A percentile compares a stretch with the other conserved stretches of the same genome.
Evolutionary conservation across 1,284 basidiomycete species (phyloP).

Genomic region (Lentinus polychrous): DNA sequence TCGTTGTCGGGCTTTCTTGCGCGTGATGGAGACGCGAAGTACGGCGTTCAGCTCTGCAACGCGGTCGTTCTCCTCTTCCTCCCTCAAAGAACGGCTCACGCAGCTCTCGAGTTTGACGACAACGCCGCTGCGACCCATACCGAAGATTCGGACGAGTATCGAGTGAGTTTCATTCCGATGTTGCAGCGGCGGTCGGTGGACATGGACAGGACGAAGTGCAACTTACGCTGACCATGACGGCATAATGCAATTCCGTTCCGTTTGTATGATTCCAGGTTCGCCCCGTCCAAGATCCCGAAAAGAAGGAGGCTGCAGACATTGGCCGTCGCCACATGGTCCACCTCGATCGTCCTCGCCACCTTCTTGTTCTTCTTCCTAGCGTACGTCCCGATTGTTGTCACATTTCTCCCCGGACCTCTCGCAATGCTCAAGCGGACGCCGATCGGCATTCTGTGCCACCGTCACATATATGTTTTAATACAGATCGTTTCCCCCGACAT

Average conservation of each 20-base stretch:
- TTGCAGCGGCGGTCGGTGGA: background rate
- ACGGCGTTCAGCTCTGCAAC: slow-evolving; percentile 23
- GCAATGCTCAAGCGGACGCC: background rate
- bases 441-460: background rate
- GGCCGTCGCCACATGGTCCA: slow-evolving; percentile 83
- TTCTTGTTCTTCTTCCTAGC: slow-evolving; percentile 74
- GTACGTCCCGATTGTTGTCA: slow-evolving; percentile 37
- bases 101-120: slow-evolving; percentile 51
- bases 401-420: slow-evolving; percentile 1
- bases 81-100: slow-evolving; percentile 52
- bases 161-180: slow-evolving; percentile 41
- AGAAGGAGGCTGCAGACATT: slow-evolving; percentile 81
- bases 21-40: slow-evolving; percentile 24
- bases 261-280: slow-evolving; percentile 50
- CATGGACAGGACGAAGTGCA: background rate
- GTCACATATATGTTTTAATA: background rate
- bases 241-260: too few relatives aligned
- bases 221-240: background rate
- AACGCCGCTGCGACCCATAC: slow-evolving; percentile 51
- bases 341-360: slow-evolving; percentile 66
- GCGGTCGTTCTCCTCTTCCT: slow-evolving; percentile 27
- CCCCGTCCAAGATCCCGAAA: slow-evolving; percentile 67
- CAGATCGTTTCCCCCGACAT: slow-evolving; percentile 85
- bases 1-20: too few relatives aligned
- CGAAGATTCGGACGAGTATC: slow-evolving; percentile 58